Base-by-base conservation (phyloP, 352 stramenopile genomes). In the Pythium pyrilobum region DNA sequence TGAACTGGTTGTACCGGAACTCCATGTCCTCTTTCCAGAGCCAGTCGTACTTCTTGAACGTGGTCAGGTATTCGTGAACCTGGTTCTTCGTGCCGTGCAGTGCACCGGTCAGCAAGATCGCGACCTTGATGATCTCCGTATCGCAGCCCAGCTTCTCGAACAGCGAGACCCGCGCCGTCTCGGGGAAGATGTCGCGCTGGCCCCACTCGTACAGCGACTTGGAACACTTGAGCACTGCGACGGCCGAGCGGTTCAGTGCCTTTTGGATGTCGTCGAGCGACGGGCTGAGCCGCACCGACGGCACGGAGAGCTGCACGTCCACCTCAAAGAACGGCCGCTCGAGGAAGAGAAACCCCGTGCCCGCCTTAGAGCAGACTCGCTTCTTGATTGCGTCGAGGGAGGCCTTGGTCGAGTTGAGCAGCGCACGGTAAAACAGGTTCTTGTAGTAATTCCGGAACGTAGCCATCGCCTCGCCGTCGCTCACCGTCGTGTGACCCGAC, bases 1-100 rank as follows among this genome's bases (percentile, higher is more conserved):
- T 89, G 56, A 95, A 95, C 41, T 91, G 75, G 31, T 85, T 85
- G 59, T 93, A 93, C 4, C 72, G 71, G 46, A 86, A 83, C 58
- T 93, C 83, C 80, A 88, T 93, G 55, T 95, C 85, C 54, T 93
- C 82, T 55, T 91, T 92, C 85, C 85, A 96, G 3, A 96, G 74
- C 85, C 85, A 96, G 52, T 95, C 84, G 57, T 95, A 95, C 52
- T 92, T 87, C 48, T 87, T 87, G 44, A 96, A 96, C n/a, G 70
- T 69, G 7, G 69, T 67, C 12, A 94, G 64, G 55, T 92, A 94
- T 15, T 92, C 80, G 33, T 89, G 75, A 0, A 94, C 83, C 31
- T 92, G 78, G 37, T 93, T 91, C 53, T 89, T 89, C 11, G 84
- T 94, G 24, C 84, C 85, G 31, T 92, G 77, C 7, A 96, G 50